Conservation (phyloP, 2,329 filamentous ascomycete species). For the Talaromyces atroroseus region DNA sequence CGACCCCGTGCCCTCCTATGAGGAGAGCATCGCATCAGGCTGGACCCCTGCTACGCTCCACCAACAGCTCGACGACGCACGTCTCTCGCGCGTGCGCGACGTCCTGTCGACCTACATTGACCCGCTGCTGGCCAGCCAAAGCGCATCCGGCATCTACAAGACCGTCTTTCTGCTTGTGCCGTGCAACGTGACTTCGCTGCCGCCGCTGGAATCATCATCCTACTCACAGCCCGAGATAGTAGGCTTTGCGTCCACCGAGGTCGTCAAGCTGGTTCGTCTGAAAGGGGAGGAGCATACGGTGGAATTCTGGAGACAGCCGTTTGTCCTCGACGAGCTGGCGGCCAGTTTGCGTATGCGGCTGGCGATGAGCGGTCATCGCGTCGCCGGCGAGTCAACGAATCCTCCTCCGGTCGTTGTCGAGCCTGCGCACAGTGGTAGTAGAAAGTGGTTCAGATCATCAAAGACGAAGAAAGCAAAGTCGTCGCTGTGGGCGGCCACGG, state of each 20-base stretch:
- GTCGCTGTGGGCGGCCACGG: conserved; percentile 11
- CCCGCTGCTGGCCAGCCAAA: conserved; percentile 36
- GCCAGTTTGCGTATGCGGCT: conserved; percentile 27
- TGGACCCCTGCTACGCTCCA: conserved; percentile 12
- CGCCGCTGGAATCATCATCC: conserved; percentile 12
- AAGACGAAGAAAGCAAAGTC: conserved; percentile 12
- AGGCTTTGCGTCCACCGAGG: conserved; percentile 36
- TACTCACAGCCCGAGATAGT: conserved; percentile 28
- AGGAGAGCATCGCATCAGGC: conserved; percentile 23
- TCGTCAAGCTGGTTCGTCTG: conserved; percentile 36
- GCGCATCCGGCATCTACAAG: conserved; percentile 37
- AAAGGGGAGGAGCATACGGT: conserved; percentile 35
- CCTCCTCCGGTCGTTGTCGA: background rate
- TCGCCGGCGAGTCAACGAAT: conserved; percentile 8
- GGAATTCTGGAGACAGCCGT: conserved; percentile 41
- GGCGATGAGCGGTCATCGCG: conserved; percentile 16
- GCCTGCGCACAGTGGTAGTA: background rate
- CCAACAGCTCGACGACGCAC: conserved; percentile 32
- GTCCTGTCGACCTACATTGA: conserved; percentile 37
- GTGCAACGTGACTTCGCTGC: conserved; percentile 33
- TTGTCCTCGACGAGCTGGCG: conserved; percentile 38
- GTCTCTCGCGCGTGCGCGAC: conserved; percentile 35
- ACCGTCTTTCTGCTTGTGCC: conserved; percentile 43
- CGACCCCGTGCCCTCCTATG: conserved; percentile 31
- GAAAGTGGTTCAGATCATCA: conserved; percentile 9